Evolutionary conservation across 768 basidiomycete species (phyloP), one percentile per base, ranked within the genome.

Genomic region (Xanthoconium stramineum): DNA sequence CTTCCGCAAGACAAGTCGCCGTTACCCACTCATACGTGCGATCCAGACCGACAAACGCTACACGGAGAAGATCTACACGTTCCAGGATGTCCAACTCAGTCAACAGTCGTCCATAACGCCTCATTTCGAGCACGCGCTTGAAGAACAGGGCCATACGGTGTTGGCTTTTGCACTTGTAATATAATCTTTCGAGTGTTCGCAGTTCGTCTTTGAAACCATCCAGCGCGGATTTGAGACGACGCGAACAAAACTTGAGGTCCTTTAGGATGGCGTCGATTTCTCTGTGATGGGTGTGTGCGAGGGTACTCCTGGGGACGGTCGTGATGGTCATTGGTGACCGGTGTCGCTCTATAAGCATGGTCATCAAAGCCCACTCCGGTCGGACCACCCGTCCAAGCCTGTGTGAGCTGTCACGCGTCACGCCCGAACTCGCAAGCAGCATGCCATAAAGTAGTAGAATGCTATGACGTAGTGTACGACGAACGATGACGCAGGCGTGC

Each of bases 101-200:
- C 10, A 69, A 17, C 19, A 67, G 64, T 43, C 19, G 61, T 48
- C 64, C 64, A 32, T 59, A 82, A 51, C 83, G 78, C 58, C 85
- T 77, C 19, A 85, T 75, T 64, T 91, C 91, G 11, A 67, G 63
- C 15, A 86, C 74, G 32, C 82, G 82, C 44, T 61, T 63, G 86
- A 88, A 91, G 68, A 89, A 90, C 12, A 90, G 58, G 30, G 69
- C 61, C 47, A 43, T 53, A 42, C 69, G 65, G 45, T 71, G 71
- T 77, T 93, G 90, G 61, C 91, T 92, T 65, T 87, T 89, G 59
- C 83, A 83, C 62, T 89, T 89, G 73, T 92, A 91, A 67, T 85
- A 85, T 2, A 91, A 66, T 57, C 86, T 77, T 61, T 85, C 82
- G 36, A 91, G 74, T 19, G 88, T 69, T 50, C 79, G 79, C 6